Conservation (phyloP, 2,329 filamentous ascomycete genomes). For the Apiospora aurea region DNA sequence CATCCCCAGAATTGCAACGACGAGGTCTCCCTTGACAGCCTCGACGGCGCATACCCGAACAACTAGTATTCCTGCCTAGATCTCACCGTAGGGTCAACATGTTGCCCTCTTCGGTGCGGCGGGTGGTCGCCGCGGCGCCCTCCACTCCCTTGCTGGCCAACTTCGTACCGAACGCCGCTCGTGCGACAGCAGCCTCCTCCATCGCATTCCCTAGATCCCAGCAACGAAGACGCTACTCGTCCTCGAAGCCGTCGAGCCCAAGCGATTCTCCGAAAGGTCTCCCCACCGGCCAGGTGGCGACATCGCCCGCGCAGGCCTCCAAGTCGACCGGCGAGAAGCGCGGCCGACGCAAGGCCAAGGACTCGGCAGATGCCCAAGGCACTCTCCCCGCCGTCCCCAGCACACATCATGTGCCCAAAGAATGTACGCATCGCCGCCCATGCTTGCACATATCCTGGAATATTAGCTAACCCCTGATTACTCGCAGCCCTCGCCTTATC, state of each 20-base stretch:
- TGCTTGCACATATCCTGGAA: neutral
- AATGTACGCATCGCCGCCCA: slow-evolving; percentile 54
- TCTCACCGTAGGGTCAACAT: slow-evolving; percentile 41
- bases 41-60: neutral
- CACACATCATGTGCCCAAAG: slow-evolving; percentile 74
- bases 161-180: slow-evolving; percentile 50
- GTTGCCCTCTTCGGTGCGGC: slow-evolving; percentile 64
- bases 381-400: slow-evolving; percentile 77
- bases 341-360: slow-evolving; percentile 63
- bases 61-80: neutral
- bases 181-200: slow-evolving; percentile 44
- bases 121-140: slow-evolving; percentile 56
- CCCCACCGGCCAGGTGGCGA: slow-evolving; percentile 57
- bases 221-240: slow-evolving; percentile 62
- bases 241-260: slow-evolving; percentile 68
- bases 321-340: slow-evolving; percentile 60
- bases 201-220: slow-evolving; percentile 48
- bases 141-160: slow-evolving; percentile 53
- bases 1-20: slow-evolving; percentile 14
- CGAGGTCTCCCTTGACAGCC: slow-evolving; percentile 16
- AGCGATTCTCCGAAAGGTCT: slow-evolving; percentile 61
- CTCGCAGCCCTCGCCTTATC: slow-evolving; percentile 81
- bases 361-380: slow-evolving; percentile 55
- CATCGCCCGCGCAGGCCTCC: slow-evolving; percentile 51
- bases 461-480: slow-evolving; percentile 32